Base-by-base conservation (phyloP, 371 early-diverging fungal genomes). In the Mortierella sp. region DNA sequence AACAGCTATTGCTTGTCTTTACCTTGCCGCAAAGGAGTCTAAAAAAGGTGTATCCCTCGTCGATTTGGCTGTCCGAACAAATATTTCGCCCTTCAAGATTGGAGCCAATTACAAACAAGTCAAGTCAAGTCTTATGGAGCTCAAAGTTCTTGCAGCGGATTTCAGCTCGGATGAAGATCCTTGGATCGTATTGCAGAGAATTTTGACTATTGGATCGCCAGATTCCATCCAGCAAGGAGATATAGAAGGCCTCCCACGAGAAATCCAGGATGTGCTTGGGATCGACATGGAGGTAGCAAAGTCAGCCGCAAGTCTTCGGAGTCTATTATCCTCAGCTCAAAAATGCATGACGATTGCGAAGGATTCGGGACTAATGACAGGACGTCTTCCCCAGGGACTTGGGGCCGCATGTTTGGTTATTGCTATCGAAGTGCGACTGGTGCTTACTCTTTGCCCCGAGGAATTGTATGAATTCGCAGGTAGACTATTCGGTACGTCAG, bases 1-100 rank as follows among this genome's bases (percentile, higher is more conserved):
- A 55, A 62, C 39, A 37, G 64, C 81, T 6, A 22, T 81, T 1
- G 76, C 73, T 3, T 75, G 81, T 30, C 63, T 81, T 14, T 81
- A 72, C 32, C 28, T 81, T 32, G 75, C 66, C 2, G 62, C 67
- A 52, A 75, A 69, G 67, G 81, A 81, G 52, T 20, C 62, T 12
- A 61, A 60, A 16, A 57, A 30, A 18, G 67, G 64, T 0, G 12
- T 81, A 18, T 45, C 76, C 4, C 32, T 81, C 1, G 14, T 65
- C 51, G 49, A 72, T 49, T n/a, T 81, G 14, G 73, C 73, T 32
- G 51, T 28, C n/a, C 43, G 32, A 9, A 43, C 66, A 51, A 64
- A 59, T 1, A 22, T 55, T 5, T 64, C 62, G 3, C 69, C 75
- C 3, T 58, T 16, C 52, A 62, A 45, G 18, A 16, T 81, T 51